Evolutionary conservation across 441 rosid genomes (phyloP).

Genomic region (Sinapis alba): DNA sequence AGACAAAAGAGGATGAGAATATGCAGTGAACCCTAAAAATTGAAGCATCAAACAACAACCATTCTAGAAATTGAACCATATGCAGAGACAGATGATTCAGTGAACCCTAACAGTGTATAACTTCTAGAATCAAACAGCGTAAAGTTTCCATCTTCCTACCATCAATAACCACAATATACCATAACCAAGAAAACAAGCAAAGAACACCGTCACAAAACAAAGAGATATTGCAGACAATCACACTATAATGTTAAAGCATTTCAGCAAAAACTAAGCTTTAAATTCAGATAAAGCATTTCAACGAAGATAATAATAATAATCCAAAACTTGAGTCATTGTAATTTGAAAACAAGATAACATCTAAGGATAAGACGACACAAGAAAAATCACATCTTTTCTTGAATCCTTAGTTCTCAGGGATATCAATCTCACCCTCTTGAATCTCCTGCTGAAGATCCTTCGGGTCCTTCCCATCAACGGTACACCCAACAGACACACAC

Average conservation of each 20-base stretch:
- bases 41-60: not conserved
- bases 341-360: conserved; percentile 3
- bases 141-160: not conserved
- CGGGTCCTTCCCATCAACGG: conserved; percentile 41
- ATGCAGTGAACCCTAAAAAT: not conserved
- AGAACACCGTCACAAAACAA: not conserved
- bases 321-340: conserved; percentile 37
- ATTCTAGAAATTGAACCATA: not conserved
- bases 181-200: not conserved
- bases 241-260: not conserved
- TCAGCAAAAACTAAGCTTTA: not conserved
- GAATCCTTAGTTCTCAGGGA: conserved; percentile 32
- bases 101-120: too few species aligned
- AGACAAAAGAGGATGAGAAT: not conserved
- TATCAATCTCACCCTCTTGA: conserved; percentile 40
- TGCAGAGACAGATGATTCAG: too few species aligned
- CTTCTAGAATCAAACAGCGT: too few species aligned
- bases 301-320: not conserved
- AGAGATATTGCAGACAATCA: not conserved
- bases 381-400: not conserved
- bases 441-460: conserved; percentile 44
- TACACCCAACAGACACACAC: conserved; percentile 43
- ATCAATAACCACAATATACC: not conserved
- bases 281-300: conserved; percentile 4
- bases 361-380: not conserved